Conservation (phyloP, 305 asterid species). For the Salvia sclarea region DNA sequence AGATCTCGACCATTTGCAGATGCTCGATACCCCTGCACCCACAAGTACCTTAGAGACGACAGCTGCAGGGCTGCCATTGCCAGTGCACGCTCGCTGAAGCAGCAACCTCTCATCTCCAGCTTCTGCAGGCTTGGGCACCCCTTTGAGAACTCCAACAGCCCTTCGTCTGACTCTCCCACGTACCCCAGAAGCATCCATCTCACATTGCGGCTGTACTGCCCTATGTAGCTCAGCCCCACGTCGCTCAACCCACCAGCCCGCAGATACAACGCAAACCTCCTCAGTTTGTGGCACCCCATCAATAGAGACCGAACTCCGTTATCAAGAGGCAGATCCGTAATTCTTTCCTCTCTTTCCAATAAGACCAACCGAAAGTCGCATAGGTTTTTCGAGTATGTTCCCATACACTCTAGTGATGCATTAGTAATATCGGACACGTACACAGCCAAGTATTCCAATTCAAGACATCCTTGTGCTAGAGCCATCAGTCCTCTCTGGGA, state of each 20-base stretch:
- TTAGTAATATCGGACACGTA: slow-evolving; percentile 88
- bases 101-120: slow-evolving; percentile 88
- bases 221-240: slow-evolving; percentile 75
- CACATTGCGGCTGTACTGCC: slow-evolving; percentile 66
- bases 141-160: slow-evolving; percentile 76
- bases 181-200: slow-evolving; percentile 97
- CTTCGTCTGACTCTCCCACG: slow-evolving; percentile 82
- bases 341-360: slow-evolving; percentile 69
- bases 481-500: slow-evolving; percentile 82
- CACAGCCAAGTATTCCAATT: slow-evolving; percentile 80
- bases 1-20: slow-evolving; percentile 55
- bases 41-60: slow-evolving; percentile 65
- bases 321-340: slow-evolving; percentile 91
- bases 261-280: slow-evolving; percentile 85
- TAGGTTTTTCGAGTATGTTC: slow-evolving; percentile 61
- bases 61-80: slow-evolving; percentile 65
- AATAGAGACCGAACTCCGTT: slow-evolving; percentile 77
- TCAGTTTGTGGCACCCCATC: slow-evolving; percentile 64
- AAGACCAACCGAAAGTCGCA: slow-evolving; percentile 85
- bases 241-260: slow-evolving; percentile 88
- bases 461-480: slow-evolving; percentile 74
- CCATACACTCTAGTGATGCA: slow-evolving; percentile 68
- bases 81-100: slow-evolving; percentile 80
- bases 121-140: slow-evolving; percentile 89
- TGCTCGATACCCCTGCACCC: slow-evolving; percentile 89